Percentiles rank a stretch among this genome's conserved stretches.
Evolutionary conservation across 805 yeast genomes (phyloP).

Genomic region (Lipomyces chichibuensis): DNA sequence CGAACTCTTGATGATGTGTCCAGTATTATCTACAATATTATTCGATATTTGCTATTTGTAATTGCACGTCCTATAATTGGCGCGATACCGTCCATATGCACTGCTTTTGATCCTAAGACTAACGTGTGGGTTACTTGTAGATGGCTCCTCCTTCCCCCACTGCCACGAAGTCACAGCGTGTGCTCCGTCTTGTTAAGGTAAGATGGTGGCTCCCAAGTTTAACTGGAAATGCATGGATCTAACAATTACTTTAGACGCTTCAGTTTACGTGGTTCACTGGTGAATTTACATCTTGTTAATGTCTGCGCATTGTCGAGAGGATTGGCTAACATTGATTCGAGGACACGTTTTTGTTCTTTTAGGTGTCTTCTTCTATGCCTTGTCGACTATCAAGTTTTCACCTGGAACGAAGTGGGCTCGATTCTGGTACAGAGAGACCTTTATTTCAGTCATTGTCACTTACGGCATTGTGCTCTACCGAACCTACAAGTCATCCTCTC

Average conservation of each 20-base stretch:
- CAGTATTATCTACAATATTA: neutral
- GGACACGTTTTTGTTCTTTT: conserved; percentile 58
- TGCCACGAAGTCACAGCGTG: conserved; percentile 18
- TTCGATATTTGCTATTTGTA: neutral
- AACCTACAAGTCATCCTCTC: conserved; percentile 45
- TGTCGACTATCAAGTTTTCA: conserved; percentile 43
- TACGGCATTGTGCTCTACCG: conserved; percentile 78
- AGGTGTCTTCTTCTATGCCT: conserved; percentile 48
- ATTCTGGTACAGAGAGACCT: conserved; percentile 61
- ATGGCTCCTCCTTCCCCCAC: conserved; percentile 14
- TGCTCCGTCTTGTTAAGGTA: conserved; percentile 31
- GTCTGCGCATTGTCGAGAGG: neutral
- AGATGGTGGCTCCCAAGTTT: neutral
- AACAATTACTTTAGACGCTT: conserved; percentile 36
- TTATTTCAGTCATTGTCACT: conserved; percentile 67
- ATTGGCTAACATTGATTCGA: conserved; percentile 13
- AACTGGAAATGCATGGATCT: neutral
- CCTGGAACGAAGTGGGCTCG: conserved; percentile 44
- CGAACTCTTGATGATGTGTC: neutral
- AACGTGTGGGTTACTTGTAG: neutral
- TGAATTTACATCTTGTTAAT: conserved; percentile 39
- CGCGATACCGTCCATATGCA: neutral
- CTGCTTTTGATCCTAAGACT: neutral
- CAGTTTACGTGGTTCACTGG: conserved; percentile 76
- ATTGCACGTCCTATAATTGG: neutral